Evolutionary conservation across 805 yeast genomes (phyloP), one percentile per base, ranked within the genome.

Genomic region (Maudiozyma bulderi): DNA sequence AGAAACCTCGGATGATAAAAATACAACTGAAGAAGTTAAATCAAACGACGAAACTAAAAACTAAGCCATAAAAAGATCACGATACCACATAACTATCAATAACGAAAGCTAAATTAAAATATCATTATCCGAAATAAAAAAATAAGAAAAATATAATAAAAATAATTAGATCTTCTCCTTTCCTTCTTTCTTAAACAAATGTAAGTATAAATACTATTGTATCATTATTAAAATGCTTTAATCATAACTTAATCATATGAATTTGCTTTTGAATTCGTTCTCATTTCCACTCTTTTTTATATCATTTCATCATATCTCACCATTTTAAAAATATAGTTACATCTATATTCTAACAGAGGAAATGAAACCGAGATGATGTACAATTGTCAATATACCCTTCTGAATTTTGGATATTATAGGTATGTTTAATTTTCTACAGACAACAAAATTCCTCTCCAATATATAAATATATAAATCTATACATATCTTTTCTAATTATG

Each of bases 1-100:
- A 20, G 26, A 42, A 8, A 45, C 46, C 7, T 40, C 49, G 5
- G 49, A 33, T 8, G 46, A 43, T 14, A 44, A 45, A 41, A 29
- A 41, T 14, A 31, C 20, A 13, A n/a, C 15, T 10, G 47, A 35
- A 14, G 39, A 33, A 26, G 37, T 34, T n/a, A 35, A 32, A 33
- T 44, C 34, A 13, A 26, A 20, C 4, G 26, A 20, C 26, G 26
- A 20, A 20, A 20, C 26, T 3, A 20, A 20, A 20, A 20, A 20
- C 26, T 20, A 20, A 4, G 4, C 26, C 26, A 20, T 20, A 20
- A 20, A 4, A 20, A 20, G 26, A 20, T 20, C 26, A 20, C 4
- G 11, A 6, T 33, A 33, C 35, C 13, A 20, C 26, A 20, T 20
- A 20, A 20, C 4, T n/a, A 33, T 33, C 35, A 8, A 33, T 33